phyloP scores from a whole-genome alignment of 306 rosid genomes.

The Cicer pinnatifidum region DNA sequence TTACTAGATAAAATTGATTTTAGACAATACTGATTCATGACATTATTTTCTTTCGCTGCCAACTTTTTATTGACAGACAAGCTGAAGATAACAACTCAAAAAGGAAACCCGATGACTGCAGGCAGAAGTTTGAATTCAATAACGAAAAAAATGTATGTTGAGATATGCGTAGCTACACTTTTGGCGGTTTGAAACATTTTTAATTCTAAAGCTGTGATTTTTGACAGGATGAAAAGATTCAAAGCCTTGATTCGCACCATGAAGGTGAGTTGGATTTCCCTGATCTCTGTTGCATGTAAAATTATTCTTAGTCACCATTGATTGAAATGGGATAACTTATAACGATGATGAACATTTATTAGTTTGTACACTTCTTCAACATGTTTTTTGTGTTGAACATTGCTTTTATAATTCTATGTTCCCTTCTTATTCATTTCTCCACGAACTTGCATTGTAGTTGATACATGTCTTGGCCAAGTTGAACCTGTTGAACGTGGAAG shows the following conservation, averaged over 20 bases:
- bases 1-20: not conserved
- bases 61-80: slow-evolving; percentile 63
- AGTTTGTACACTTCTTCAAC: slow-evolving; percentile 24
- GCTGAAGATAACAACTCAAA: slow-evolving; percentile 50
- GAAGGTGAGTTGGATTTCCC: slow-evolving; percentile 58
- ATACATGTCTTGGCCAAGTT: slow-evolving; percentile 38
- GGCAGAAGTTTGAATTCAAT: slow-evolving; percentile 52
- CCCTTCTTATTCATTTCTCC: slow-evolving; percentile 37
- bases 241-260: slow-evolving; percentile 44
- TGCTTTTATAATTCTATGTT: slow-evolving; percentile 35
- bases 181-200: slow-evolving; percentile 39
- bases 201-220: slow-evolving; percentile 37
- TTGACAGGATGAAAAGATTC: slow-evolving; percentile 64
- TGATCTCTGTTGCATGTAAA: slow-evolving; percentile 33
- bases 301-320: slow-evolving; percentile 24
- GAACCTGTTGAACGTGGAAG: slow-evolving; percentile 47
- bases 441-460: slow-evolving; percentile 46
- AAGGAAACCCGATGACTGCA: slow-evolving; percentile 49
- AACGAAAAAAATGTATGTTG: slow-evolving; percentile 58
- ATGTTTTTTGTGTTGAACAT: slow-evolving; percentile 28
- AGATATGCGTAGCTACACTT: slow-evolving; percentile 30
- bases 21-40: slow-evolving; percentile 19
- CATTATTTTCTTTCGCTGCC: slow-evolving; percentile 44
- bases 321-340: slow-evolving; percentile 24
- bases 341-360: slow-evolving; percentile 30